Evolutionary conservation across 805 yeast genomes (phyloP).

Genomic region (Pichia californica): DNA sequence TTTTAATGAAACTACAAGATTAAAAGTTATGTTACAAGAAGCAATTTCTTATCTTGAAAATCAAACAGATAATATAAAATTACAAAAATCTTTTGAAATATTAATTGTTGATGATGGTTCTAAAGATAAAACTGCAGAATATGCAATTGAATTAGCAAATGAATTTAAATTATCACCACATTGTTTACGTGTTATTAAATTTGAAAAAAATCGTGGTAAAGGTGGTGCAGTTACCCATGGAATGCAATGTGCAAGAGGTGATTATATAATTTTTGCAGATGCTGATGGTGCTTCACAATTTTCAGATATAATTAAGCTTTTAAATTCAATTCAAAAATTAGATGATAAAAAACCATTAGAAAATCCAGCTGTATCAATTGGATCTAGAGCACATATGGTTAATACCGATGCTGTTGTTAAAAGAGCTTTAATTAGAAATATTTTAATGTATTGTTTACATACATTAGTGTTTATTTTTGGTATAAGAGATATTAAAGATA

Average conservation of each 20-base stretch:
- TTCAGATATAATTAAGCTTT: conserved; percentile 53
- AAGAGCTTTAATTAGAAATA: conserved; percentile 79
- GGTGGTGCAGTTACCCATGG: conserved; percentile 98
- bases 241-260: conserved; percentile 65
- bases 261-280: conserved; percentile 80
- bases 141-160: conserved; percentile 57
- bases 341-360: conserved; percentile 18
- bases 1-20: conserved; percentile 74
- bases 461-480: conserved; percentile 84
- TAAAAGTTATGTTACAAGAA: conserved; percentile 67
- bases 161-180: conserved; percentile 47
- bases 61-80: conserved; percentile 1
- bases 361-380: conserved; percentile 65
- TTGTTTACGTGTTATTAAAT: conserved; percentile 60
- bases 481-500: conserved; percentile 77
- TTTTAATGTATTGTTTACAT: conserved; percentile 90
- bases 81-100: conserved; percentile 53
- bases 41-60: conserved; percentile 46
- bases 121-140: conserved; percentile 67
- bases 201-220: conserved; percentile 80
- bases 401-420: conserved; percentile 95
- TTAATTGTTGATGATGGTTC: conserved; percentile 91
- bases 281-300: conserved; percentile 96
- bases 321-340: conserved; percentile 33
- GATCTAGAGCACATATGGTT: conserved; percentile 96